phyloP scores from a whole-genome alignment of 805 yeast genomes.

The Saccharomyces mikatae region DNA sequence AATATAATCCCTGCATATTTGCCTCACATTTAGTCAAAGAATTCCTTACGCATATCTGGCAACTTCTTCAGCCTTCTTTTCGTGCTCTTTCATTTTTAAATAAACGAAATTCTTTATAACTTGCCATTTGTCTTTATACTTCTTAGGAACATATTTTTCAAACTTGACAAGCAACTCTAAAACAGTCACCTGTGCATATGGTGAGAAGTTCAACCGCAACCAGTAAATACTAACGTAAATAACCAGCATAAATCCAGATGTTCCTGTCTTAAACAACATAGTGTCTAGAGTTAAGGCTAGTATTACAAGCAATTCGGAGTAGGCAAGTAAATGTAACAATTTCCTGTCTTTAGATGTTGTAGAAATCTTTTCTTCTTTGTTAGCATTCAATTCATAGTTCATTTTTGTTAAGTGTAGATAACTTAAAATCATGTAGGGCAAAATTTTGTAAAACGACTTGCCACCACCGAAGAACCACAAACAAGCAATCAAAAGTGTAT shows the following conservation, averaged over 20 bases:
- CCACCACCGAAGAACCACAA: slow-evolving; percentile 63
- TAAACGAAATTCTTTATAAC: slow-evolving; percentile 35
- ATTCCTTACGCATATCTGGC: slow-evolving; percentile 5
- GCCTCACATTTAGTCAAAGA: not conserved
- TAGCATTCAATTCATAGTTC: slow-evolving; percentile 14
- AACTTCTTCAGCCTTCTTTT: slow-evolving; percentile 13
- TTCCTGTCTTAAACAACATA: slow-evolving; percentile 47
- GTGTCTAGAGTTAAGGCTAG: slow-evolving; percentile 52
- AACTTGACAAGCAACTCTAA: slow-evolving; percentile 24
- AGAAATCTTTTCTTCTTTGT: slow-evolving; percentile 6
- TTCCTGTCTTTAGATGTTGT: slow-evolving; percentile 11
- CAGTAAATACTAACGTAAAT: slow-evolving; percentile 55
- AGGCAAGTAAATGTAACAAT: slow-evolving; percentile 38
- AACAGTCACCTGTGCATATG: slow-evolving; percentile 32
- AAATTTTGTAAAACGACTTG: slow-evolving; percentile 53
- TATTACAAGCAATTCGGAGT: slow-evolving; percentile 51
- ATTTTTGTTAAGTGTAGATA: slow-evolving; percentile 44
- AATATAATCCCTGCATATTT: not conserved
- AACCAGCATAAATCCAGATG: slow-evolving; percentile 61
- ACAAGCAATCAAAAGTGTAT: slow-evolving; percentile 45
- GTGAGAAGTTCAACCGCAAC: slow-evolving; percentile 54
- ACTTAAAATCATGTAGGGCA: slow-evolving; percentile 53
- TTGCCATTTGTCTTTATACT: slow-evolving; percentile 34
- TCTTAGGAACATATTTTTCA: slow-evolving; percentile 30
- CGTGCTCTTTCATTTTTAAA: slow-evolving; percentile 33